Percentiles rank a stretch among this genome's conserved stretches.
These are phyloP conservation scores for Scytalidium sp. DNA, from an alignment of 2,329 filamentous ascomycete species.

Conservation along the genomic window DNA sequence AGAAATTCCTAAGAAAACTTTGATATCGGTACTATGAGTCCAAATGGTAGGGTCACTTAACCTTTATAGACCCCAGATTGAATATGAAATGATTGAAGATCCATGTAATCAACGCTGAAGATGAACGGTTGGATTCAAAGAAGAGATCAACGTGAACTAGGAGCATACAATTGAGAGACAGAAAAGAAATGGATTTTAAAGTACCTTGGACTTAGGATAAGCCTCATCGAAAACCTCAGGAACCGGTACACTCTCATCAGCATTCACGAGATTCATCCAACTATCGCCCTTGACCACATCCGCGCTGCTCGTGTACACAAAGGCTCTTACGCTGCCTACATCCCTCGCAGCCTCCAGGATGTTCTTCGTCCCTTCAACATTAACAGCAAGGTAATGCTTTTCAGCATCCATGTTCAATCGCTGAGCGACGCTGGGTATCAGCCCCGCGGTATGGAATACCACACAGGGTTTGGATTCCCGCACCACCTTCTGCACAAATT, in stretches of 20 bases:
- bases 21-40: too few relatives aligned
- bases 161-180: slow-evolving; percentile 17
- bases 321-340: slow-evolving; percentile 29
- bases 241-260: slow-evolving; percentile 1
- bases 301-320: slow-evolving; percentile 2
- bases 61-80: too few relatives aligned
- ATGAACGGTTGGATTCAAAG: too few relatives aligned
- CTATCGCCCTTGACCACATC: slow-evolving; percentile 5
- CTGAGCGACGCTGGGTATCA: slow-evolving; percentile 32
- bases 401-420: slow-evolving; percentile 26
- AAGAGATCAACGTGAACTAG: too few relatives aligned
- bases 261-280: slow-evolving; percentile 1
- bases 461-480: slow-evolving; percentile 36
- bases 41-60: too few relatives aligned
- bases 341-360: slow-evolving; percentile 36
- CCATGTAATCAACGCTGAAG: too few relatives aligned
- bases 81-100: too few relatives aligned
- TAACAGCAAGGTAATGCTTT: slow-evolving; percentile 38
- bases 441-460: slow-evolving; percentile 45
- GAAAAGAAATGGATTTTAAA: slow-evolving; percentile 40
- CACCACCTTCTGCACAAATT: slow-evolving; percentile 37
- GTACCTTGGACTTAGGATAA: slow-evolving; percentile 4
- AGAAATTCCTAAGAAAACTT: too few relatives aligned
- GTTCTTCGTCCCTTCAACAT: slow-evolving; percentile 45
- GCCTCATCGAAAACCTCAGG: neutral